Conservation (phyloP, 768 basidiomycete genomes). For the Hydnum rufescens region DNA sequence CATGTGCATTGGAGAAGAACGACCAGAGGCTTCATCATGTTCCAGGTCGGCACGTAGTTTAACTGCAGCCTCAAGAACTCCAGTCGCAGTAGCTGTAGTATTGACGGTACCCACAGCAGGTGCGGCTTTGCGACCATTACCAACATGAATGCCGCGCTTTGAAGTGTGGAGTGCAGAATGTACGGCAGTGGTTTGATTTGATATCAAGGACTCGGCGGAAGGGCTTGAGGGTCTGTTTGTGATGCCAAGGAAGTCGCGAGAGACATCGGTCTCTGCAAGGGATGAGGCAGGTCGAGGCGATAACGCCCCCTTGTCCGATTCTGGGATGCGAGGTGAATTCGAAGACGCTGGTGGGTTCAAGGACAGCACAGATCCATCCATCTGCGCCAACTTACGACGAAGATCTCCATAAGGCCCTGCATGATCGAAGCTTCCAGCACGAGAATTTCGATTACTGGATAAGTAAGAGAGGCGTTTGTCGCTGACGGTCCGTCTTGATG, state of each 20-base stretch:
- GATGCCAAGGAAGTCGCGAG: slow-evolving; percentile 12
- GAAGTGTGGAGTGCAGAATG: slow-evolving; percentile 27
- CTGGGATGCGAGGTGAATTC: slow-evolving; percentile 17
- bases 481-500: neutral
- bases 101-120: slow-evolving; percentile 78
- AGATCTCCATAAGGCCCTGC: slow-evolving; percentile 48
- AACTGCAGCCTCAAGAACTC: slow-evolving; percentile 58
- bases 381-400: slow-evolving; percentile 49
- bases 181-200: slow-evolving; percentile 31
- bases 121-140: slow-evolving; percentile 70
- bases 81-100: slow-evolving; percentile 44
- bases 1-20: slow-evolving; percentile 54
- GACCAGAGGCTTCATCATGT: slow-evolving; percentile 41
- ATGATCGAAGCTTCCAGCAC: slow-evolving; percentile 8
- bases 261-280: slow-evolving; percentile 14
- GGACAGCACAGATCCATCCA: slow-evolving; percentile 54
- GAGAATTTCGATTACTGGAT: slow-evolving; percentile 3
- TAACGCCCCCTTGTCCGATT: slow-evolving; percentile 19
- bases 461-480: neutral
- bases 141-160: slow-evolving; percentile 44
- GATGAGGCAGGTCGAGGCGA: slow-evolving; percentile 12
- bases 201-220: slow-evolving; percentile 62
- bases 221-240: slow-evolving; percentile 43
- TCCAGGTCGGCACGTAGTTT: slow-evolving; percentile 39
- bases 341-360: slow-evolving; percentile 23